Conservation (phyloP, 306 rosid species). For the Glycine soja region DNA sequence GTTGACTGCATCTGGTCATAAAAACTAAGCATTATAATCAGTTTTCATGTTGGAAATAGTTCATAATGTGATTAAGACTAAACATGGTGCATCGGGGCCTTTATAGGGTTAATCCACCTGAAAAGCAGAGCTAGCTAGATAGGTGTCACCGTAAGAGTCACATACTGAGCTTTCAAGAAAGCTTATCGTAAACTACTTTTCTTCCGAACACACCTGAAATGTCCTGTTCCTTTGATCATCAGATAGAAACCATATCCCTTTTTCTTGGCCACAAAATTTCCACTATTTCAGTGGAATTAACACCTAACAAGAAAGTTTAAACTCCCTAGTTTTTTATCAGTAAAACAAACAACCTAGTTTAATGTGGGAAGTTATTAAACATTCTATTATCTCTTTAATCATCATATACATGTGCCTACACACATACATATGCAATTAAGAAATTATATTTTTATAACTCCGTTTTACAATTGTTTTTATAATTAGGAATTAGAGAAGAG, state of each 20-base stretch:
- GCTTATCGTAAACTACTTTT: constrained; percentile 40
- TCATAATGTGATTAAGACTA: constrained; percentile 34
- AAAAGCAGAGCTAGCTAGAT: constrained; percentile 43
- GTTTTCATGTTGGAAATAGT: constrained; percentile 44
- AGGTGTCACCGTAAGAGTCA: constrained; percentile 46
- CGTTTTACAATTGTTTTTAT: neutral
- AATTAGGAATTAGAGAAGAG: neutral
- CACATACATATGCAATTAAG: neutral
- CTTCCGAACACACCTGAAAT: constrained; percentile 49
- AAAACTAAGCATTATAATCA: constrained; percentile 7
- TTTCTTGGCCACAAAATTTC: constrained; percentile 9
- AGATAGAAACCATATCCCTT: constrained; percentile 1
- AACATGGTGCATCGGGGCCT: constrained; percentile 20
- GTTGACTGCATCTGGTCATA: constrained; percentile 38
- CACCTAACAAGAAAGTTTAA: constrained; percentile 2
- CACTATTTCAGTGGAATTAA: constrained; percentile 26
- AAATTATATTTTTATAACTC: neutral
- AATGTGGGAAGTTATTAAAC: neutral
- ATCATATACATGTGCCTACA: neutral
- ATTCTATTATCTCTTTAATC: neutral
- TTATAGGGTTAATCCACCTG: constrained; percentile 43
- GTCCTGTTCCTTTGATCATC: constrained; percentile 27
- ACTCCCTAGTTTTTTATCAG: neutral
- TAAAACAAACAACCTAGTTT: neutral
- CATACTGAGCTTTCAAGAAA: constrained; percentile 55